phyloP scores from a whole-genome alignment of 768 basidiomycete species.

The Amanita fuliginea region DNA sequence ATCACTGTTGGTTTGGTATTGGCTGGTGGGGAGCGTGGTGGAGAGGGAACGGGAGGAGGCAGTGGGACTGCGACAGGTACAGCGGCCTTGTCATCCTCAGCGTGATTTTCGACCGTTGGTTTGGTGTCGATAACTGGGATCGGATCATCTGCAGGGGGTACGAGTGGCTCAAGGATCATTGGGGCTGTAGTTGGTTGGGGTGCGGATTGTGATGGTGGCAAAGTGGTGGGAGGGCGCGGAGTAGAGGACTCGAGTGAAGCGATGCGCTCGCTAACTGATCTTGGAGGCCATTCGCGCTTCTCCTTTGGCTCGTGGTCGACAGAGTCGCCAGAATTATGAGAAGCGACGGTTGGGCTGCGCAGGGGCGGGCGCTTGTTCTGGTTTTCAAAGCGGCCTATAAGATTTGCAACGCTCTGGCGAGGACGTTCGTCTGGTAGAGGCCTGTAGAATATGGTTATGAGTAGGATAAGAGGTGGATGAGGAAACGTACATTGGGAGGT shows the following conservation, averaged over 20 bases:
- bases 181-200: not conserved
- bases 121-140: not conserved
- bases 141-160: not conserved
- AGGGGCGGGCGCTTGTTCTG: slow-evolving; percentile 59
- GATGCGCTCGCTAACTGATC: slow-evolving; percentile 14
- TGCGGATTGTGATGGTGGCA: slow-evolving; percentile 20
- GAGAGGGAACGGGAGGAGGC: slow-evolving; percentile 12
- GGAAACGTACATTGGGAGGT: slow-evolving; percentile 1
- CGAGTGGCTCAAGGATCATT: not conserved
- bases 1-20: not conserved
- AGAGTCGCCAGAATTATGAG: slow-evolving; percentile 54
- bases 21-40: slow-evolving; percentile 1
- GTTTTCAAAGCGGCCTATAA: slow-evolving; percentile 83
- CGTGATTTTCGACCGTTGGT: not conserved
- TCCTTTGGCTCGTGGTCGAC: slow-evolving; percentile 58
- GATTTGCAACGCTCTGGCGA: slow-evolving; percentile 78
- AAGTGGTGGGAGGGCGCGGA: slow-evolving; percentile 25
- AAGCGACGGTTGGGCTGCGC: slow-evolving; percentile 57
- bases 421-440: slow-evolving; percentile 83
- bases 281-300: slow-evolving; percentile 71
- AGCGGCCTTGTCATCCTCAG: slow-evolving; percentile 17
- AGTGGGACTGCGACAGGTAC: slow-evolving; percentile 13
- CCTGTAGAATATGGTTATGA: slow-evolving; percentile 33
- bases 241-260: slow-evolving; percentile 9
- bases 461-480: not conserved